phyloP scores from a whole-genome alignment of 805 yeast genomes.

The Lachancea fermentati region DNA sequence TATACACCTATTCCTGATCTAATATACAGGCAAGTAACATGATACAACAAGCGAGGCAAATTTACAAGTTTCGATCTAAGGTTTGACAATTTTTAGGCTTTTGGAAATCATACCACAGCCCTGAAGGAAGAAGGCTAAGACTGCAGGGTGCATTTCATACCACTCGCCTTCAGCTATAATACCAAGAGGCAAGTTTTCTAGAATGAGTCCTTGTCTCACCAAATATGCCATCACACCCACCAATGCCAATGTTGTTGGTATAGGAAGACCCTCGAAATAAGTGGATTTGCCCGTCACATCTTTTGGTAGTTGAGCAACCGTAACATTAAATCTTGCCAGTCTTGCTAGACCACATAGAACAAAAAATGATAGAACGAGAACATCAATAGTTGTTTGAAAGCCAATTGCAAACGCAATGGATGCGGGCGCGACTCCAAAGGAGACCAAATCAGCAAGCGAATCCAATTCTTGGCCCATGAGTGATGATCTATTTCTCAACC shows the following conservation, averaged over 20 bases:
- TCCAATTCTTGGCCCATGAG: slow-evolving; percentile 97
- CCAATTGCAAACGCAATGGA: slow-evolving; percentile 89
- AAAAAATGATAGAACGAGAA: slow-evolving; percentile 68
- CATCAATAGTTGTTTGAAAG: slow-evolving; percentile 77
- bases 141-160: slow-evolving; percentile 71
- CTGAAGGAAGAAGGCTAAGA: slow-evolving; percentile 59
- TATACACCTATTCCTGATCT: neutral
- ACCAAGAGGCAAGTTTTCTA: slow-evolving; percentile 62
- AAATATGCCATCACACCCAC: slow-evolving; percentile 68
- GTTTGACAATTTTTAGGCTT: slow-evolving; percentile 86
- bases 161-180: slow-evolving; percentile 46
- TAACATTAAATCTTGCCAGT: slow-evolving; percentile 91
- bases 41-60: no score
- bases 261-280: slow-evolving; percentile 94
- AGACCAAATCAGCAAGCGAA: slow-evolving; percentile 89
- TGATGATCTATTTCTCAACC: slow-evolving; percentile 85
- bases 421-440: slow-evolving; percentile 96
- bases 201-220: slow-evolving; percentile 47
- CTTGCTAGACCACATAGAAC: slow-evolving; percentile 92
- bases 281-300: slow-evolving; percentile 81
- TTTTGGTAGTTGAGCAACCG: slow-evolving; percentile 89
- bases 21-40: neutral
- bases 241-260: slow-evolving; percentile 78
- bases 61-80: slow-evolving; percentile 29
- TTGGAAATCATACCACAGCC: slow-evolving; percentile 93